phyloP scores from a whole-genome alignment of 78 protist genomes.

The Polysphondylium violaceum region DNA sequence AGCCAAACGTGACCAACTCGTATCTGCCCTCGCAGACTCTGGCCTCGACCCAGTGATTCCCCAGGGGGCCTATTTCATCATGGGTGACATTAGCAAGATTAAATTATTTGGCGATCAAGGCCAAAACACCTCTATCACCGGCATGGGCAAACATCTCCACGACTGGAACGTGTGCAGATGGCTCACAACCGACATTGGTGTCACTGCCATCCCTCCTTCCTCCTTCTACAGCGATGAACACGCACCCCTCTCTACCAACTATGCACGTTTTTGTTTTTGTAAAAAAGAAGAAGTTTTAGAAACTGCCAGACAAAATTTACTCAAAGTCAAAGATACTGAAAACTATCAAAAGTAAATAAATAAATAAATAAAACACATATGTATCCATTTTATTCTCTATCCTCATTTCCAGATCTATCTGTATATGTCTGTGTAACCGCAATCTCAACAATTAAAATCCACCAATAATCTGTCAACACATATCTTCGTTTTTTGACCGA shows the following conservation, averaged over 20 bases:
- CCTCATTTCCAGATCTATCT: not conserved
- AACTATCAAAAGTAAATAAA: slow-evolving; percentile 6
- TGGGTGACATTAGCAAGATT: slow-evolving; percentile 48
- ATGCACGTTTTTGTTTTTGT: slow-evolving; percentile 80
- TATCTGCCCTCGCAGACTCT: slow-evolving; percentile 19
- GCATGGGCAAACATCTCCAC: slow-evolving; percentile 52
- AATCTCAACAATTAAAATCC: too few relatives aligned
- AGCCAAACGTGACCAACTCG: slow-evolving; percentile 26
- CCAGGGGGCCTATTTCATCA: slow-evolving; percentile 78
- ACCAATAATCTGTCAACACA: too few relatives aligned
- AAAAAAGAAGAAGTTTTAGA: slow-evolving; percentile 64
- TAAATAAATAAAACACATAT: not conserved
- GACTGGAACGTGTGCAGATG: slow-evolving; percentile 84
- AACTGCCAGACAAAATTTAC: slow-evolving; percentile 7
- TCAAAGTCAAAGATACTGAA: slow-evolving; percentile 27
- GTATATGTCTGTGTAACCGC: too few relatives aligned
- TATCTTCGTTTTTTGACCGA: not conserved
- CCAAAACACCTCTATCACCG: slow-evolving; percentile 48
- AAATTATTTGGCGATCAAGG: slow-evolving; percentile 42
- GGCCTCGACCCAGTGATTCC: slow-evolving; percentile 79
- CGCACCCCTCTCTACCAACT: slow-evolving; percentile 17
- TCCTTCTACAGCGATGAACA: slow-evolving; percentile 85
- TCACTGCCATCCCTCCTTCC: slow-evolving; percentile 88
- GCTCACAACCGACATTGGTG: slow-evolving; percentile 88
- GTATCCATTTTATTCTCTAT: not conserved